Evolutionary conservation across 148 eudicot species (phyloP), one percentile per base, ranked within the genome.

Genomic region (Dianthus caryophyllus): DNA sequence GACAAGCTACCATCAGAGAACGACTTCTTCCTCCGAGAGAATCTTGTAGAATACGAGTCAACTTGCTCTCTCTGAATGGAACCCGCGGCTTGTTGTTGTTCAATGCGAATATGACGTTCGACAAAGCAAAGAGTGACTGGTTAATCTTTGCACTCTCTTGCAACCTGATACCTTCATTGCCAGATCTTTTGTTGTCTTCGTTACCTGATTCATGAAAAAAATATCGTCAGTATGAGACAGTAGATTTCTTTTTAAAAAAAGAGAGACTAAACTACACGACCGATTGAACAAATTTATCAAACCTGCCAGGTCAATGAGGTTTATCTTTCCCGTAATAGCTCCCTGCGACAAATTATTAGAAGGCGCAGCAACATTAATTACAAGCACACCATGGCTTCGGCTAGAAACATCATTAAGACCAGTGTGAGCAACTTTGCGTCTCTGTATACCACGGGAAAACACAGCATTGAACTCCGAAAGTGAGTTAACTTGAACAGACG

Each of bases 301-400:
- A 89, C 98, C 98, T 86, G 98, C 98, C 71, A 94, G 78, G 75
- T 94, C 98, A 41, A 94, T 86, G 67, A 94, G 96, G 77, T 84
- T 86, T 70, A 94, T 78, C 85, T 94, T 94, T 47, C 98, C 97
- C 27, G 67, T 69, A 64, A 79, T 24, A 26, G 29, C 10, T 55
- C 73, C 55, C 11, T 76, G 75, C 10, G 49, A 57, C 52, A 68
- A 76, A 76, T 84, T 70, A 56, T 48, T 67, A 43, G 74, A 66
- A 74, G 82, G 86, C 60, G 79, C 64, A 16, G 83, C 80, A 61
- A 90, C 82, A 24, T 79, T 47, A 68, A 94, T 67, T 20, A 82
- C 79, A 43, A 94, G 89, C 60, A 86, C 96, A 3, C 79, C 97
- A 71, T 90, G 98, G 81, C 98, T 94, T 57, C 98, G 78, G 72